phyloP scores from a whole-genome alignment of 2,329 filamentous ascomycete species.

The Hymenotorrendiella dingleyae region DNA sequence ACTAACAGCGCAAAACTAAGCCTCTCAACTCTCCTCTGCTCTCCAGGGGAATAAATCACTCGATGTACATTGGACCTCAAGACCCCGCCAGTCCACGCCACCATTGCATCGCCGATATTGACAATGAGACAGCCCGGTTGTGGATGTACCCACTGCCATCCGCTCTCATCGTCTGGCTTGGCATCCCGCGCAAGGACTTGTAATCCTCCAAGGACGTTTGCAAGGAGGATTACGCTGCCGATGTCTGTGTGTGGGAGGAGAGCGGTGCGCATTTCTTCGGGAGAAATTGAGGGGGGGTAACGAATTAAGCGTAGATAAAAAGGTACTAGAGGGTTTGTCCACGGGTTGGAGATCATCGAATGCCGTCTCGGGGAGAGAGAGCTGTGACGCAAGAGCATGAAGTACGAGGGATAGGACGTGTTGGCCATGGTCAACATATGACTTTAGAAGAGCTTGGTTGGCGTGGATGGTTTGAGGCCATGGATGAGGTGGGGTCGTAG shows the following conservation, averaged over 20 bases:
- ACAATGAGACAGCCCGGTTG: constrained; percentile 32
- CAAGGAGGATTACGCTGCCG: constrained; percentile 35
- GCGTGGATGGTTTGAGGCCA: constrained; percentile 20
- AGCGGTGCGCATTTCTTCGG: constrained; percentile 18
- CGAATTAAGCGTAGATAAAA: constrained; percentile 25
- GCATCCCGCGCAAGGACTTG: too few relatives aligned
- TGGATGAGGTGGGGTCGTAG: constrained; percentile 15
- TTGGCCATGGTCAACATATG: constrained; percentile 19
- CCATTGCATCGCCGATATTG: constrained; percentile 35
- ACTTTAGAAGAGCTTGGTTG: constrained; percentile 12
- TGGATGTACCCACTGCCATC: constrained; percentile 33
- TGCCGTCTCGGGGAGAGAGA: constrained; percentile 19
- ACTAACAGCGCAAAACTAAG: constrained; percentile 51
- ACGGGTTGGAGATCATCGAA: constrained; percentile 18
- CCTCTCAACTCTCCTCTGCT: constrained; percentile 27
- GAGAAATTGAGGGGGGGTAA: constrained; percentile 23
- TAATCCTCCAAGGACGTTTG: constrained; percentile 35
- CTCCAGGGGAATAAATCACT: constrained; percentile 30
- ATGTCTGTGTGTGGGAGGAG: constrained; percentile 35
- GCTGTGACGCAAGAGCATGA: constrained; percentile 21
- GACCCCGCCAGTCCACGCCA: constrained; percentile 31
- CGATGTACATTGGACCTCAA: constrained; percentile 32
- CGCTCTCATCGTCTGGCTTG: constrained; percentile 19
- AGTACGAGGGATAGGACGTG: constrained; percentile 20
- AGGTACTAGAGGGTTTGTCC: constrained; percentile 17